These are phyloP conservation scores for Xylariaceae sp. DNA, from an alignment of 2,329 filamentous ascomycete genomes.

Conservation along the genomic window DNA sequence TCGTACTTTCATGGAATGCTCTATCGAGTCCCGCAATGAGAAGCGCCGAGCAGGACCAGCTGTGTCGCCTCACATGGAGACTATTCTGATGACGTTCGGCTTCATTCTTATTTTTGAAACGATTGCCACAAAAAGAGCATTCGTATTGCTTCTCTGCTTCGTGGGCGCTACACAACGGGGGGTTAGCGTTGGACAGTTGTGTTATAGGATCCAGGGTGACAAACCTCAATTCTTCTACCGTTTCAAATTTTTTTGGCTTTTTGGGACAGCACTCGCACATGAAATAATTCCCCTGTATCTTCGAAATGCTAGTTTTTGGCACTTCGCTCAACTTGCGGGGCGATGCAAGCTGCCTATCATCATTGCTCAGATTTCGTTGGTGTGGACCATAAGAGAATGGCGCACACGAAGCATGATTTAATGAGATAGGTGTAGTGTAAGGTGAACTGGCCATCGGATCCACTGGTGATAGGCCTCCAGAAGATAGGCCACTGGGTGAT, in stretches of 20 bases:
- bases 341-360: conserved; percentile 41
- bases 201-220: conserved; percentile 25
- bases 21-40: conserved; percentile 62
- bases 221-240: conserved; percentile 78
- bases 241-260: conserved; percentile 94
- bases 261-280: conserved; percentile 96
- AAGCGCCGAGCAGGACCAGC: conserved; percentile 93
- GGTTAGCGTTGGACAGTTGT: conserved; percentile 10
- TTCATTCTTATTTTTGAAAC: conserved; percentile 99
- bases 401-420: conserved; percentile 49
- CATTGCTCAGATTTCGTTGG: conserved; percentile 45
- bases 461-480: conserved; percentile 38
- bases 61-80: conserved; percentile 85
- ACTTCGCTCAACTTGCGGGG: conserved; percentile 52
- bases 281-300: conserved; percentile 49
- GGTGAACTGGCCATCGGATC: conserved; percentile 45
- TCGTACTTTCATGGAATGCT: conserved; percentile 81
- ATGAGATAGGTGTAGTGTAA: conserved; percentile 46
- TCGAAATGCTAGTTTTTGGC: conserved; percentile 46
- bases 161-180: conserved; percentile 61
- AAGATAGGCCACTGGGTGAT: conserved; percentile 51
- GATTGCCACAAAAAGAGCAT: conserved; percentile 86
- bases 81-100: conserved; percentile 96
- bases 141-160: conserved; percentile 96
- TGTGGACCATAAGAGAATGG: conserved; percentile 44